A percentile compares a stretch with the other conserved stretches of the same genome.
phyloP scores from a whole-genome alignment of 2,329 filamentous ascomycete species.

The Blastomyces emzantsi region DNA sequence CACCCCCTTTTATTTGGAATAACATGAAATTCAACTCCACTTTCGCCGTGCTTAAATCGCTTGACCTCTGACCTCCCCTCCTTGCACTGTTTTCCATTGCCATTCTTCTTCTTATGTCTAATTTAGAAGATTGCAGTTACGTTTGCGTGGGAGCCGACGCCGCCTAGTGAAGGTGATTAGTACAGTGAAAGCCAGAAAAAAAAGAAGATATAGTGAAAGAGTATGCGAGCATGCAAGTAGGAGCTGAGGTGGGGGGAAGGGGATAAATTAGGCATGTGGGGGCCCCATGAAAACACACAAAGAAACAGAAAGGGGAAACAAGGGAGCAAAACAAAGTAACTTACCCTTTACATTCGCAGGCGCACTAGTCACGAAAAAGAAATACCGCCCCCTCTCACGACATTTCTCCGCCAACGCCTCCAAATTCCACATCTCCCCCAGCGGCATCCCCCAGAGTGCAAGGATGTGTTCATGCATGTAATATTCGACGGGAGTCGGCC shows the following conservation, averaged over 20 bases:
- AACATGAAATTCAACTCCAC: background rate
- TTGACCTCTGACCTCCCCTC: background rate
- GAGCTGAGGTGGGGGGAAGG: background rate
- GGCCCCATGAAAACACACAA: background rate
- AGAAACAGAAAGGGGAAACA: background rate
- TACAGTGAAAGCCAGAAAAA: background rate
- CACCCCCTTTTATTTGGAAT: background rate
- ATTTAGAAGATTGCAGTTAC: conserved; percentile 25
- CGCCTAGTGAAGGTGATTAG: conserved; percentile 14
- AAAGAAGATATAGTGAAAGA: background rate
- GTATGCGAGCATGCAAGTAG: background rate
- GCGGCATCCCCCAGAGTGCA: conserved; percentile 37
- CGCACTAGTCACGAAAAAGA: conserved; percentile 37
- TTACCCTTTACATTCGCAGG: conserved; percentile 35
- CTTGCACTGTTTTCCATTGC: background rate
- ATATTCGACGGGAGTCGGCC: conserved; percentile 40
- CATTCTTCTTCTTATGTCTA: background rate
- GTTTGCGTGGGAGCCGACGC: conserved; percentile 24
- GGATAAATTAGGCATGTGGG: background rate
- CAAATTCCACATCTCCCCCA: conserved; percentile 41
- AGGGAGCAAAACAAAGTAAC: conserved; percentile 14
- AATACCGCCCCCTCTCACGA: conserved; percentile 30
- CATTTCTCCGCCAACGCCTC: conserved; percentile 30
- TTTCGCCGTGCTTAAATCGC: background rate
- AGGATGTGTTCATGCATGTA: conserved; percentile 36